Evolutionary conservation across 345 rosid genomes (phyloP).

Genomic region (Capsella bursapastoris): DNA sequence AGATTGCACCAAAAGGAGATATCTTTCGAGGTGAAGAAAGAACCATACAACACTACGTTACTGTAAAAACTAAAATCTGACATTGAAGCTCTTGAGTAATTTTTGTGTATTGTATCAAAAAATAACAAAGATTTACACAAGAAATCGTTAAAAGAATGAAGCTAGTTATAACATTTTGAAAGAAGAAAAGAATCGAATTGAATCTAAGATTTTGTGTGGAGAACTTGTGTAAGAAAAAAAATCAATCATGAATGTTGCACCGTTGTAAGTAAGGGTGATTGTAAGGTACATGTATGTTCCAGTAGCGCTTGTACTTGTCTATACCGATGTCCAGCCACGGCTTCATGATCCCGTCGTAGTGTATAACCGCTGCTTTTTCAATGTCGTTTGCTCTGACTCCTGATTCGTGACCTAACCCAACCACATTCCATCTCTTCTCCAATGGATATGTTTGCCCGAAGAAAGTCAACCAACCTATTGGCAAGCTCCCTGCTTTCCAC

Average conservation of each 20-base stretch:
- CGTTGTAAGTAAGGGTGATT: constrained; percentile 59
- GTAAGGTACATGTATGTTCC: constrained; percentile 70
- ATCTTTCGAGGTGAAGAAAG: background rate
- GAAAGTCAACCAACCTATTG: constrained; percentile 84
- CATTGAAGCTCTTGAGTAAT: background rate
- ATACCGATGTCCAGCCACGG: constrained; percentile 93
- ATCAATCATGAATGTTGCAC: constrained; percentile 72
- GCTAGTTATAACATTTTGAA: constrained; percentile 26
- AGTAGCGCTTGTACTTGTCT: constrained; percentile 67
- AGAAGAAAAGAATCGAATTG: constrained; percentile 45
- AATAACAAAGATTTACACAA: constrained; percentile 25
- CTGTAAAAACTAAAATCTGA: constrained; percentile 15
- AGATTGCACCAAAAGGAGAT: background rate
- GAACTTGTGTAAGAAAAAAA: background rate
- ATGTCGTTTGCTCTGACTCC: constrained; percentile 54
- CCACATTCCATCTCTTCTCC: constrained; percentile 80
- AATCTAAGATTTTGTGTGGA: constrained; percentile 27
- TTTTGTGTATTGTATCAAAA: constrained; percentile 28
- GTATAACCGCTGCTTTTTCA: constrained; percentile 77
- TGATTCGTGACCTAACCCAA: constrained; percentile 81
- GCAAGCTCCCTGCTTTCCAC: constrained; percentile 78
- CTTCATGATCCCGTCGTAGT: constrained; percentile 86
- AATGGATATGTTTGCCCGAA: constrained; percentile 61
- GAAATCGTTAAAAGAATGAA: constrained; percentile 41
- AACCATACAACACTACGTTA: background rate